Evolutionary conservation across 495 filamentous ascomycete species (phyloP).

Genomic region (Aspergillus taichungensis): DNA sequence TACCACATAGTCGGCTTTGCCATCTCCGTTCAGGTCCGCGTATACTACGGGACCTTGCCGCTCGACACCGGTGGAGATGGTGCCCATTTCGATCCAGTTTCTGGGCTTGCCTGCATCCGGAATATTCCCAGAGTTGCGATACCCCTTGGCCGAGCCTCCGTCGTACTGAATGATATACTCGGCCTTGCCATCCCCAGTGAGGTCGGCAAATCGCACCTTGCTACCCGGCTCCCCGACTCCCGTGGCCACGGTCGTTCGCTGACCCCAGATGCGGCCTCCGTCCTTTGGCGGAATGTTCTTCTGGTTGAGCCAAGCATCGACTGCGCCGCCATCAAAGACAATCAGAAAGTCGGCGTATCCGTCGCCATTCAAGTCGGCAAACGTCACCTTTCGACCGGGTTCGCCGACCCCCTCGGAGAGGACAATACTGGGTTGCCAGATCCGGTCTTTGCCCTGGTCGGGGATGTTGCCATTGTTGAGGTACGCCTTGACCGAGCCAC

Average conservation of each 20-base stretch:
- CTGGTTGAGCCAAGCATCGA: neutral
- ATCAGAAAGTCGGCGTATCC: neutral
- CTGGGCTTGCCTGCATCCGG: neutral
- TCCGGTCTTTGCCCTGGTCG: neutral
- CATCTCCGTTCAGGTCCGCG: neutral
- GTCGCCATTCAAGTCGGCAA: conserved; percentile 2
- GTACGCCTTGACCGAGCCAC: neutral
- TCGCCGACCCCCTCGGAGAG: neutral
- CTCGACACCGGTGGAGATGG: neutral
- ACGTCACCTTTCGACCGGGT: neutral
- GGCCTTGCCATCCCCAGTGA: neutral
- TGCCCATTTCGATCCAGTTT: neutral
- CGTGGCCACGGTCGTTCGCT: neutral
- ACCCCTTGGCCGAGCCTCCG: neutral
- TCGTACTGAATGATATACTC: neutral
- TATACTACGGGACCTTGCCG: neutral
- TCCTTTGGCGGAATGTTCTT: neutral
- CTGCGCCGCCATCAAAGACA: neutral
- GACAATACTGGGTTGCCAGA: neutral
- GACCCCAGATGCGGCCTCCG: neutral
- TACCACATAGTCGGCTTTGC: neutral
- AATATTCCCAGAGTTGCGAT: neutral
- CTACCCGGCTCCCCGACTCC: neutral
- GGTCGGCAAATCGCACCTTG: conserved; percentile 1
- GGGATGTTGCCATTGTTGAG: neutral